Conservation (phyloP, 352 stramenopile genomes). For the Pythium rhizo-oryzae region DNA sequence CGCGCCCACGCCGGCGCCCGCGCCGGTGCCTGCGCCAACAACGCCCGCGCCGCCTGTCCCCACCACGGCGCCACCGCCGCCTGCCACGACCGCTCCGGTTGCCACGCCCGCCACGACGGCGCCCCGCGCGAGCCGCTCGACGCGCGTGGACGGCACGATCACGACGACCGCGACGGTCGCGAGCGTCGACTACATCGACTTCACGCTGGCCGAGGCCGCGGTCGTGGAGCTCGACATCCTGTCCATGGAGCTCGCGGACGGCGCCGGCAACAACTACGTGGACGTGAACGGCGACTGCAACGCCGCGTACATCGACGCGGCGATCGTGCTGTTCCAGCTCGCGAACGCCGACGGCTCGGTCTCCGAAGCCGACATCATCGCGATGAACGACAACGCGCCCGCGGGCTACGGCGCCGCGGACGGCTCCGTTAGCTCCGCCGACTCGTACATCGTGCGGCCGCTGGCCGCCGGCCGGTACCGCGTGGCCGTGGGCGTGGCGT, state of each 20-base stretch:
- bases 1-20: constrained; percentile 1
- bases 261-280: constrained; percentile 37
- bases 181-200: constrained; percentile 72
- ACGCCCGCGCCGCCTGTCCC: constrained; percentile 4
- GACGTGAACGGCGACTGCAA: constrained; percentile 79
- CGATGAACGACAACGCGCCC: constrained; percentile 53
- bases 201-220: constrained; percentile 39
- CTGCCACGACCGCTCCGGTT: background rate
- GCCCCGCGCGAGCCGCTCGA: constrained; percentile 19
- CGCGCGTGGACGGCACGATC: constrained; percentile 61
- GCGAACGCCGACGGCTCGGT: constrained; percentile 30
- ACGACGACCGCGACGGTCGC: constrained; percentile 52
- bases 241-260: constrained; percentile 55
- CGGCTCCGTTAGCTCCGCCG: constrained; percentile 51
- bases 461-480: constrained; percentile 53
- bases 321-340: constrained; percentile 53
- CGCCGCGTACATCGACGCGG: constrained; percentile 63
- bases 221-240: constrained; percentile 66
- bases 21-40: background rate
- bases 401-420: constrained; percentile 45
- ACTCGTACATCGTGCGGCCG: constrained; percentile 55
- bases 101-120: background rate
- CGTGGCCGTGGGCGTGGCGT: constrained; percentile 55
- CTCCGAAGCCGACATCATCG: constrained; percentile 29
- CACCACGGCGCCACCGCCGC: background rate